Evolutionary conservation across 2,329 filamentous ascomycete genomes (phyloP).

Genomic region (Fusarium aywerte): DNA sequence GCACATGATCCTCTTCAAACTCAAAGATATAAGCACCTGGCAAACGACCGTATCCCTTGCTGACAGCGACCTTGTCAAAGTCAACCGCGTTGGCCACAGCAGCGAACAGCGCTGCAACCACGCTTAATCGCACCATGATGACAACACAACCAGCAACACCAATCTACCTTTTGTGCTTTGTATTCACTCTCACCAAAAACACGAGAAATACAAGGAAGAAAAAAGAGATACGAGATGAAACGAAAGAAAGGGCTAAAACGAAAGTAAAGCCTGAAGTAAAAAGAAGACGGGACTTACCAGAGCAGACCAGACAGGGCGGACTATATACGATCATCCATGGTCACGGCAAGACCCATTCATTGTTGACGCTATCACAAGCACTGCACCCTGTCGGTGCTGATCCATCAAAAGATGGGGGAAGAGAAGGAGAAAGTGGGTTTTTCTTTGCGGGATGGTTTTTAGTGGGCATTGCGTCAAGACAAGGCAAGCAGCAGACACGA

Average conservation of each 20-base stretch:
- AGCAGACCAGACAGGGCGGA: background rate
- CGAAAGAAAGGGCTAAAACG: background rate
- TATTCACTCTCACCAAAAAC: constrained; percentile 20
- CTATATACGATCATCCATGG: constrained; percentile 38
- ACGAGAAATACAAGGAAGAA: constrained; percentile 1
- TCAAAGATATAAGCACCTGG: constrained; percentile 65
- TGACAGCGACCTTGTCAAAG: constrained; percentile 40
- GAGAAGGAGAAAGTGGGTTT: constrained; percentile 16
- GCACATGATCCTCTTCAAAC: constrained; percentile 61
- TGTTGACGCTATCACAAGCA: constrained; percentile 7
- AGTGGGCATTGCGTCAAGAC: background rate
- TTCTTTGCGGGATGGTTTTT: constrained; percentile 21
- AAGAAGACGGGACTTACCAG: background rate
- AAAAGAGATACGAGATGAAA: background rate
- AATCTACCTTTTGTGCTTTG: constrained; percentile 9
- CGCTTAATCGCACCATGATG: constrained; percentile 52
- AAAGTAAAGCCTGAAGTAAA: constrained; percentile 8
- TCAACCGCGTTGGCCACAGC: constrained; percentile 47
- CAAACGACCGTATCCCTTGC: constrained; percentile 46
- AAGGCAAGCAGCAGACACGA: constrained; percentile 16
- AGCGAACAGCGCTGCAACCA: constrained; percentile 52
- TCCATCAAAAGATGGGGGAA: constrained; percentile 15
- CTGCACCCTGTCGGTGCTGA: background rate
- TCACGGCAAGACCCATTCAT: constrained; percentile 4
- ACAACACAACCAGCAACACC: background rate